Conservation (phyloP, 2,329 filamentous ascomycete species). For the Trichophaea hybrida region DNA sequence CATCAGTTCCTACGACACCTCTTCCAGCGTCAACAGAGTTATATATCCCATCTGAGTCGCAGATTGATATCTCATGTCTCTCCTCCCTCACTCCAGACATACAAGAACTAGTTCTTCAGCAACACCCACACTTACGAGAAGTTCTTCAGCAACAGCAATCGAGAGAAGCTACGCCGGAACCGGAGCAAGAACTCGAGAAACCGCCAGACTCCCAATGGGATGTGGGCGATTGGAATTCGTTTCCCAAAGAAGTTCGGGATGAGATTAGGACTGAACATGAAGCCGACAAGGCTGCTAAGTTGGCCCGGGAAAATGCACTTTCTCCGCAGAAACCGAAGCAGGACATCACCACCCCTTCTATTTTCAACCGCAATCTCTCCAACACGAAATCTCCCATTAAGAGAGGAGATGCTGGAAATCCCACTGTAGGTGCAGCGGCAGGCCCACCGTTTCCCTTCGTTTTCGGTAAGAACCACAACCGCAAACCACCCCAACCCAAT, state of each 20-base stretch:
- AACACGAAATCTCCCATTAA: neutral
- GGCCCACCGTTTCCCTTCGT: neutral
- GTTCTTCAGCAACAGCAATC: neutral
- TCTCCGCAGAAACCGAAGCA: neutral
- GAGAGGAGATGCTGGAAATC: neutral
- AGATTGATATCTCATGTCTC: slow-evolving; percentile 46
- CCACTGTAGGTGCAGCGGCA: neutral
- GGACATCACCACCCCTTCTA: neutral
- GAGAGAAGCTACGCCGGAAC: slow-evolving; percentile 21
- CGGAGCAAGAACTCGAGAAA: slow-evolving; percentile 26
- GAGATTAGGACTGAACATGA: slow-evolving; percentile 30
- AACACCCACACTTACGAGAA: neutral
- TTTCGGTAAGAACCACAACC: neutral
- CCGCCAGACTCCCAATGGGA: slow-evolving; percentile 63
- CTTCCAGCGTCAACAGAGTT: slow-evolving; percentile 65
- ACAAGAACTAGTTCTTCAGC: neutral
- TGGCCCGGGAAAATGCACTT: slow-evolving; percentile 29
- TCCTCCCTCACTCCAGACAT: neutral
- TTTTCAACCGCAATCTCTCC: neutral
- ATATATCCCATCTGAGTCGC: slow-evolving; percentile 54
- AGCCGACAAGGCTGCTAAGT: slow-evolving; percentile 50
- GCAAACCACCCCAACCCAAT: neutral
- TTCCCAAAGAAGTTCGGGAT: slow-evolving; percentile 43
- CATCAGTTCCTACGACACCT: too few relatives aligned
- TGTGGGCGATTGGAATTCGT: slow-evolving; percentile 62